phyloP scores from a whole-genome alignment of 2,329 filamentous ascomycete genomes.

The Neopestalotiopsis sp. region DNA sequence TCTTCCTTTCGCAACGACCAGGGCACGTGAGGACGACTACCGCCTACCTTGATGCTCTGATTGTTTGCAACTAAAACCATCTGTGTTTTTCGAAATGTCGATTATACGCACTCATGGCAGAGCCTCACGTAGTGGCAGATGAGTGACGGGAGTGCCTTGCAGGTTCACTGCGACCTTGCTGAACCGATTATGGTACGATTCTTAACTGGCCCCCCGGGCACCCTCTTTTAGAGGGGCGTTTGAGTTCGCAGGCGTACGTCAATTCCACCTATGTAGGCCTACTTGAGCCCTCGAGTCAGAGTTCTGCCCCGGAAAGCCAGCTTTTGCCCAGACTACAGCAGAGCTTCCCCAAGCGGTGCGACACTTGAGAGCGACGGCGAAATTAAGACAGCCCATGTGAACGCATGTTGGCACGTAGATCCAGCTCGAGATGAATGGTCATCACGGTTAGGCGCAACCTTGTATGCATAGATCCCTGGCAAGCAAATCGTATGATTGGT shows the following conservation, averaged over 20 bases:
- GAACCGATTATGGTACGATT: constrained; percentile 12
- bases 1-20: constrained; percentile 2
- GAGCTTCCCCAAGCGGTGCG: neutral
- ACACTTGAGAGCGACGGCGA: constrained; percentile 15
- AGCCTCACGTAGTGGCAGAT: constrained; percentile 5
- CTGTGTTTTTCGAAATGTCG: neutral
- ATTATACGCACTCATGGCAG: neutral
- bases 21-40: constrained; percentile 14
- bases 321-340: neutral
- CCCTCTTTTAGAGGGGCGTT: constrained; percentile 12
- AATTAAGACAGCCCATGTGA: constrained; percentile 16
- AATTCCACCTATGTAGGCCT: neutral
- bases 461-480: constrained; percentile 28
- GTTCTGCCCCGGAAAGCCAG: neutral
- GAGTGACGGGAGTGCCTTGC: constrained; percentile 16
- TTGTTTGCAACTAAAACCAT: neutral
- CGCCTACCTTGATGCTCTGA: neutral
- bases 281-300: constrained; percentile 11
- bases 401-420: constrained; percentile 8
- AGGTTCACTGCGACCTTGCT: constrained; percentile 5
- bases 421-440: constrained; percentile 12
- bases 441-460: constrained; percentile 7
- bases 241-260: constrained; percentile 12
- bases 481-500: constrained; percentile 34
- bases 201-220: constrained; percentile 3